Conservation (phyloP, 805 yeast species). For the Candida palmyrensis region DNA sequence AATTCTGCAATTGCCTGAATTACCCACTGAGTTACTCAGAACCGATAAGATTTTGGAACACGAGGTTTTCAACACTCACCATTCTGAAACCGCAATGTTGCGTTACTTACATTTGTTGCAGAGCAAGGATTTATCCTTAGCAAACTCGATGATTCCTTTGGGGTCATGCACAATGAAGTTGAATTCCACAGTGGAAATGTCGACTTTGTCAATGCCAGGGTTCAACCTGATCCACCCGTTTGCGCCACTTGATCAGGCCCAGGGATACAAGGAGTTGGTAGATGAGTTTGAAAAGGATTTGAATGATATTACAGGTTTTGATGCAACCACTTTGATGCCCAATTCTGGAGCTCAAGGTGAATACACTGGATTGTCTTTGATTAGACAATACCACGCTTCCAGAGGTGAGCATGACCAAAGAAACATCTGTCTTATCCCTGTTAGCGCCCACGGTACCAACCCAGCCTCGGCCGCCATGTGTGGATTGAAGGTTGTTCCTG, state of each 20-base stretch:
- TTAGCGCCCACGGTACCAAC: constrained; percentile 96
- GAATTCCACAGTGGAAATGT: constrained; percentile 93
- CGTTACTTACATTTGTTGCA: constrained; percentile 85
- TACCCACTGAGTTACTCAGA: constrained; percentile 49
- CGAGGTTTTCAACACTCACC: constrained; percentile 80
- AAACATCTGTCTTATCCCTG: constrained; percentile 90
- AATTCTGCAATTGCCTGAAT: constrained; percentile 38
- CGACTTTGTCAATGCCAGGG: constrained; percentile 92
- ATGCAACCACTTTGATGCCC: constrained; percentile 88
- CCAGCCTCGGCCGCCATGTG: constrained; percentile 99
- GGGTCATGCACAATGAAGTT: constrained; percentile 99
- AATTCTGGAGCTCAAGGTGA: constrained; percentile 99
- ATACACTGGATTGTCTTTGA: constrained; percentile 87
- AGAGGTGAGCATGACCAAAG: constrained; percentile 64
- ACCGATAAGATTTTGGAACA: constrained; percentile 59
- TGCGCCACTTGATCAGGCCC: constrained; percentile 84
- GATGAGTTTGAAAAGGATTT: constrained; percentile 76
- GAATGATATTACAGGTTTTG: constrained; percentile 90
- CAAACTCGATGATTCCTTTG: constrained; percentile 94
- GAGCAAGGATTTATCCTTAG: constrained; percentile 82
- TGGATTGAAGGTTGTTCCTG: constrained; percentile 88
- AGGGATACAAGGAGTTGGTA: constrained; percentile 76
- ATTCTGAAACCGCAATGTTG: constrained; percentile 91
- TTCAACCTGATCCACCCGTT: constrained; percentile 88
- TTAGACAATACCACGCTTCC: constrained; percentile 67